Evolutionary conservation across 768 basidiomycete genomes (phyloP).

Genomic region (Pisolithus tinctorius): DNA sequence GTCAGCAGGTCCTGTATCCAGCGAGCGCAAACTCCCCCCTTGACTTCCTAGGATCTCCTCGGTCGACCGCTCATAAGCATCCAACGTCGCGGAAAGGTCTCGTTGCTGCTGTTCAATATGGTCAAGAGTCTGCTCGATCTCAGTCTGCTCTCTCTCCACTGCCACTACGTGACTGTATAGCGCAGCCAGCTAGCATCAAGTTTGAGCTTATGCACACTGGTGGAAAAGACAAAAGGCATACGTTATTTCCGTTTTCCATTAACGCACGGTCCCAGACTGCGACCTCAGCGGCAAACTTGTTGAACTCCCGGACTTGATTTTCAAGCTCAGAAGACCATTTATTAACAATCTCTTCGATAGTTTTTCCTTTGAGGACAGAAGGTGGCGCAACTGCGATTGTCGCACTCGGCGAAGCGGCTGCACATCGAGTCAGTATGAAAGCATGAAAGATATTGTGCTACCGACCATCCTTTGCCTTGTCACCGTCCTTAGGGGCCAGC

Average conservation of each 20-base stretch:
- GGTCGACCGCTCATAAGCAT: constrained; percentile 80
- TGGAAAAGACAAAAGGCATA: constrained; percentile 29
- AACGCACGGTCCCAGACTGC: constrained; percentile 91
- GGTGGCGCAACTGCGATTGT: constrained; percentile 67
- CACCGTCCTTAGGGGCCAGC: constrained; percentile 15
- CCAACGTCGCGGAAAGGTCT: constrained; percentile 70
- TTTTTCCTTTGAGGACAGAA: constrained; percentile 82
- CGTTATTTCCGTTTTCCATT: constrained; percentile 90
- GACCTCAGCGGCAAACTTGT: constrained; percentile 81
- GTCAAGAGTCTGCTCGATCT: constrained; percentile 80
- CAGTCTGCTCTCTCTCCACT: constrained; percentile 82
- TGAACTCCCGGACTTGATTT: constrained; percentile 78
- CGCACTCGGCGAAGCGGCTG: constrained; percentile 18
- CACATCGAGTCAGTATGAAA: not conserved
- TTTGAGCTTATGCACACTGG: not conserved
- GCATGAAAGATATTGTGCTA: not conserved
- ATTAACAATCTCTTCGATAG: constrained; percentile 93
- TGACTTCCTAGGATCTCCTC: constrained; percentile 76
- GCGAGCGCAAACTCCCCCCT: constrained; percentile 58
- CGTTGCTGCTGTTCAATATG: constrained; percentile 92
- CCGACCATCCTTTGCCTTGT: constrained; percentile 25
- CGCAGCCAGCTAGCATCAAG: constrained; percentile 50
- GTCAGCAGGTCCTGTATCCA: constrained; percentile 86
- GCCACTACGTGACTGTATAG: constrained; percentile 70
- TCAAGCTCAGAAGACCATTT: constrained; percentile 85